phyloP scores from a whole-genome alignment of 345 rosid genomes.

The Citrus reticulata region DNA sequence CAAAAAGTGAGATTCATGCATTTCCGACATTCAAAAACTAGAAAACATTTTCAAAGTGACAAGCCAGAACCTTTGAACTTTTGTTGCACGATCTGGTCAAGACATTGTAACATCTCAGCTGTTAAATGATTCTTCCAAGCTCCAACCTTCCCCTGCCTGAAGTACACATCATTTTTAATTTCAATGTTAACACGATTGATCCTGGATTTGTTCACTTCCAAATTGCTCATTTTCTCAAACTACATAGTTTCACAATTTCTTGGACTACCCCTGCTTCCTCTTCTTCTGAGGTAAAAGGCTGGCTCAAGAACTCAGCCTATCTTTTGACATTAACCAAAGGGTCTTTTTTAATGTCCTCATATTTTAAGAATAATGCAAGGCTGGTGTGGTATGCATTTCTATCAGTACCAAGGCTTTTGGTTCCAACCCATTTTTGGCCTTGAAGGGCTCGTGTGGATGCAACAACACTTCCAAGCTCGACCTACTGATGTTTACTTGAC shows the following conservation, averaged over 20 bases:
- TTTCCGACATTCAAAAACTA: neutral
- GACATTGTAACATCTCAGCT: neutral
- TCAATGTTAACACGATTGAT: neutral
- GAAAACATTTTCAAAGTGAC: neutral
- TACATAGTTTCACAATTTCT: neutral
- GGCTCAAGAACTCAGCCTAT: neutral
- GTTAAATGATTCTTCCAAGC: neutral
- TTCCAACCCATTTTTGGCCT: neutral
- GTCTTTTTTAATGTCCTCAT: conserved; percentile 5
- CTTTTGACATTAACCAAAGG: neutral
- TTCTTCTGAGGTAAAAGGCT: neutral
- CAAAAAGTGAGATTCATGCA: neutral
- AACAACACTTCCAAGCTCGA: neutral
- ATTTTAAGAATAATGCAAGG: neutral
- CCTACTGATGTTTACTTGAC: neutral
- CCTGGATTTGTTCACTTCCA: neutral
- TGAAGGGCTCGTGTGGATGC: neutral
- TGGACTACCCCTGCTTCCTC: neutral
- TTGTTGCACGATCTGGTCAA: neutral
- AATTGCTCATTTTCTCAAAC: neutral
- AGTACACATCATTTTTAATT: neutral
- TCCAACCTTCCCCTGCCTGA: neutral
- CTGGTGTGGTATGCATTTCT: neutral
- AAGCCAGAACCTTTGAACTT: neutral
- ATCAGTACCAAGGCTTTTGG: neutral